phyloP scores from a whole-genome alignment of 257 asterid species.

The Striga asiatica region DNA sequence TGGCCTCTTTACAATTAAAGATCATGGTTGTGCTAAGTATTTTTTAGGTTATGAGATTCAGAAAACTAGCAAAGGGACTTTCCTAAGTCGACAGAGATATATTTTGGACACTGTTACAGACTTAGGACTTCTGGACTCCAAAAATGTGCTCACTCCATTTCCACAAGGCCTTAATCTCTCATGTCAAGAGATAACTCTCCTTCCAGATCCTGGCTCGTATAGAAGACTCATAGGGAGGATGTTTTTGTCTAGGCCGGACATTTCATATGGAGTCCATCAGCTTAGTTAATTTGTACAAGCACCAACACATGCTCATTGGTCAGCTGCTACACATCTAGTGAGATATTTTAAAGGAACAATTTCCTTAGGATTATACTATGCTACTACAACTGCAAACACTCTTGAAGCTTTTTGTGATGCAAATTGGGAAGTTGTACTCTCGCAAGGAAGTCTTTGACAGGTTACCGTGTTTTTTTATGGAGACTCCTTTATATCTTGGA shows the following conservation, averaged over 20 bases:
- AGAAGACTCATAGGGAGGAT: neutral
- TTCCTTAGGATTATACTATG: no score
- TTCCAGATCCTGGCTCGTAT: neutral
- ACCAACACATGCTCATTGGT: no score
- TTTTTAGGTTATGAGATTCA: neutral
- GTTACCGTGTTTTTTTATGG: no score
- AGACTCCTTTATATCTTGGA: no score
- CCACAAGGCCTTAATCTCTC: neutral
- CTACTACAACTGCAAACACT: no score
- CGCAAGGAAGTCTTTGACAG: no score
- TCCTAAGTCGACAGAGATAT: neutral
- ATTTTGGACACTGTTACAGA: neutral
- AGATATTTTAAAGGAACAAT: no score
- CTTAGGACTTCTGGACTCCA: neutral
- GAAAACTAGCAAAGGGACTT: neutral
- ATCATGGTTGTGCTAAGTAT: neutral
- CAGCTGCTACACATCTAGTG: no score
- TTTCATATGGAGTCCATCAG: neutral
- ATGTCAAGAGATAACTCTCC: neutral
- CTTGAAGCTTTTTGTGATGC: no score
- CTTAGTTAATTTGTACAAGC: no score
- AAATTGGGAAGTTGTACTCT: no score
- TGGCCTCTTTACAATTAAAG: neutral
- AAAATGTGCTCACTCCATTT: neutral
- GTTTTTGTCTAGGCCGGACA: neutral